Evolutionary conservation across 2,329 filamentous ascomycete species (phyloP), one percentile per base, ranked within the genome.

Genomic region (Hypoxylon sp.): DNA sequence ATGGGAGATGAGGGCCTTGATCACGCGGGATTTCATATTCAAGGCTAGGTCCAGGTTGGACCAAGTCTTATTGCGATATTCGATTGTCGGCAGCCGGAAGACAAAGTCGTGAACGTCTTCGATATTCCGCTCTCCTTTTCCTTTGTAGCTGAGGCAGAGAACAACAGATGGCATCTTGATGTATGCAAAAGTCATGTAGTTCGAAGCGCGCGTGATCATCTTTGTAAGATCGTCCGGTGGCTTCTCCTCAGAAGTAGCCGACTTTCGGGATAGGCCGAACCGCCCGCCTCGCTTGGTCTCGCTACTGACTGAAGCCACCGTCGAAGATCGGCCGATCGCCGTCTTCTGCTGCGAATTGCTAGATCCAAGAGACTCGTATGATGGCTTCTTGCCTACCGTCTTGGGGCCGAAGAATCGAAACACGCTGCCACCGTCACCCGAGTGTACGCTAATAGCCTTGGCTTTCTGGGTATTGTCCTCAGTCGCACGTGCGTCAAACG

Each of bases 11-110:
- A 99, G 82, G 0, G 95, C 94, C 70, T 92, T 91, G 71, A 97
- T 91, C 55, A 98, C 90, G 42, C 96, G 93, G 72, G 93, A 96
- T 78, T 99, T 98, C 50, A 99, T 82, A 11, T 92, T 90, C 43
- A 98, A 81, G 0, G 94, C 93, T 8, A 99, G 85, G 70, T 99
- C 95, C 5, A 99, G 83, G 73, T 98, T 99, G 5, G 92, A 97
- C 95, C 95, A 99, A 7, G 93, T 98, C 80, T 99, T 99, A 81
- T 99, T 99, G 63, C 92, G 87, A 78, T 97, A 98, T 73, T 99
- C 95, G 42, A 99, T 88, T 2, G 90, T 89, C 3, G 95, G 95
- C 77, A 99, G 86, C 27, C 92, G 88, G 83, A 99, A 99, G 45
- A 99, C 95, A 67, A 99, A 96, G 71, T 98, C 89, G 75, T 99